Conservation (phyloP, 2,329 filamentous ascomycete genomes). For the Colletotrichum paranaense region DNA sequence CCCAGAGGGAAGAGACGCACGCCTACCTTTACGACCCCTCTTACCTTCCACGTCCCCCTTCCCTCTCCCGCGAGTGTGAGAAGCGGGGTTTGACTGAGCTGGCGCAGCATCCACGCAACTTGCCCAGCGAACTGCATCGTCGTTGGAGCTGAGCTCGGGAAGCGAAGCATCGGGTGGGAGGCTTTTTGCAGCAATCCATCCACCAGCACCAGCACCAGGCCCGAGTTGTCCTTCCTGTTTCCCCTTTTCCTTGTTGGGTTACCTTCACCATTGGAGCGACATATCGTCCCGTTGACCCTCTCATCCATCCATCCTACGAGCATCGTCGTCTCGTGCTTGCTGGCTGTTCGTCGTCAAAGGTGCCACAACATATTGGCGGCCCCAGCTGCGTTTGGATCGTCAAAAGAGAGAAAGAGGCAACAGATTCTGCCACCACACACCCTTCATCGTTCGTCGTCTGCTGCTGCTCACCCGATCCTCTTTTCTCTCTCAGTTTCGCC, state of each 20-base stretch:
- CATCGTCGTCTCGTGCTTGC: not conserved
- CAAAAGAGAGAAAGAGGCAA: not conserved
- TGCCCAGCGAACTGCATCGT: conserved; percentile 21
- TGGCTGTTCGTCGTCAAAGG: not conserved
- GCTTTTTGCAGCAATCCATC: conserved; percentile 11
- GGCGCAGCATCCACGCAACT: conserved; percentile 21
- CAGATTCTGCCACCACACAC: conserved; percentile 1
- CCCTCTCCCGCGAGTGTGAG: conserved; percentile 13
- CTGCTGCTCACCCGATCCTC: conserved; percentile 10
- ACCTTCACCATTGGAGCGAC: not conserved
- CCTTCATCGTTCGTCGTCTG: conserved; percentile 2
- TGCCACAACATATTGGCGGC: conserved; percentile 3
- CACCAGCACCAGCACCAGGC: not conserved
- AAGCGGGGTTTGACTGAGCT: conserved; percentile 21
- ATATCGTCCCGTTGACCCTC: not conserved
- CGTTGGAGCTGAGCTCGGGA: conserved; percentile 4
- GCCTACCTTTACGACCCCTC: conserved; percentile 1
- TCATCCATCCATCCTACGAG: not conserved
- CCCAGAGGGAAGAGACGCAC: not conserved
- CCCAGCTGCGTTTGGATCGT: not conserved
- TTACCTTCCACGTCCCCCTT: not conserved
- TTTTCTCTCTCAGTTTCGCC: conserved; percentile 1
- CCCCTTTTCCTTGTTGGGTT: not conserved
- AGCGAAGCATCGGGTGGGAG: not conserved
- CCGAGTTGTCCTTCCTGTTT: not conserved